Evolutionary conservation across 176 grass and related monocot genomes (phyloP).

Genomic region (Miscanthus lutarioriparius): DNA sequence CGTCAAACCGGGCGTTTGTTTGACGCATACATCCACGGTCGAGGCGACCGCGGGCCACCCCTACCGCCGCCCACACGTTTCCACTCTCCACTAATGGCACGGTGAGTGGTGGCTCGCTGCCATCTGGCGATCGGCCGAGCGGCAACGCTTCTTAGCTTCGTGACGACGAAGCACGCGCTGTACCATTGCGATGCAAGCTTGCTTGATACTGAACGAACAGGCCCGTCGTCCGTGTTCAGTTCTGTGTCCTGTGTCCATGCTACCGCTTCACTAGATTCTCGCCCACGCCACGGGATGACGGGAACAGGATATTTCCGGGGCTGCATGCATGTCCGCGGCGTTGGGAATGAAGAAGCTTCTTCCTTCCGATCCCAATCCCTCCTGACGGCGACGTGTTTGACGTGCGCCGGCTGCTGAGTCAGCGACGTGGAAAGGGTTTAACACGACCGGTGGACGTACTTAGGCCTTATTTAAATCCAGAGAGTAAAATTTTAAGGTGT

Average conservation of each 20-base stretch:
- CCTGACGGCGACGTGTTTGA: constrained; percentile 5
- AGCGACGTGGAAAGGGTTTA: not conserved
- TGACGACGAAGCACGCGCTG: too few relatives aligned
- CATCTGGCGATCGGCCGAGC: not conserved
- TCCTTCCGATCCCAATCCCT: not conserved
- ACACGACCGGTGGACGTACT: constrained; percentile 1
- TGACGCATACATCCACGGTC: not conserved
- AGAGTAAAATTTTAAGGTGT: too few relatives aligned
- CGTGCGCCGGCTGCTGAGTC: constrained; percentile 4
- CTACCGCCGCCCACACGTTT: not conserved
- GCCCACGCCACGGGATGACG: not conserved
- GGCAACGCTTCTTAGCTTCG: too few relatives aligned
- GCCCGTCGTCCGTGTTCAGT: too few relatives aligned
- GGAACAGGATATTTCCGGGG: not conserved
- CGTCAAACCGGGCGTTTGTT: not conserved
- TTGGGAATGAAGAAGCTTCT: not conserved
- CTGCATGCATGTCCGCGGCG: not conserved
- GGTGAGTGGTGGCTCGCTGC: not conserved
- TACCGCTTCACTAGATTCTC: too few relatives aligned
- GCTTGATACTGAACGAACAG: too few relatives aligned
- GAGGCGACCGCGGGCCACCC: not conserved
- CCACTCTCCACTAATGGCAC: not conserved
- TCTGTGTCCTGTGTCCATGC: not conserved
- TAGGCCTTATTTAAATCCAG: too few relatives aligned
- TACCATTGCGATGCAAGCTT: not conserved